Base-by-base conservation (phyloP, 2,329 filamentous ascomycete genomes). In the Pseudocercospora macadamiae region DNA sequence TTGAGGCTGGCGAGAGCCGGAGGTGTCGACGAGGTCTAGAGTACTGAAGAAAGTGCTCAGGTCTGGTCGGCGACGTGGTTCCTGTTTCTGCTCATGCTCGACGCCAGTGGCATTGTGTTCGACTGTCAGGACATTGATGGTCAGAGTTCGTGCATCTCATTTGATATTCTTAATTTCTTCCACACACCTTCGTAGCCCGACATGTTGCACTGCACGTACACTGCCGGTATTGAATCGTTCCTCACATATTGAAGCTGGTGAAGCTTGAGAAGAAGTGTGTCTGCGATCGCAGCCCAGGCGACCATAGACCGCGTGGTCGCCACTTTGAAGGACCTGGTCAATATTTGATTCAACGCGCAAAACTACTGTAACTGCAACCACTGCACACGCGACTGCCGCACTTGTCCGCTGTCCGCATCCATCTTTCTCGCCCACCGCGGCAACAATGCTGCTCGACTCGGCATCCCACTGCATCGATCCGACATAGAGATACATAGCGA, bases 11-110 rank as follows among this genome's bases (percentile, higher is more conserved):
- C 81, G 82, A 23, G 76, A 65, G 68, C 82, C 79, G 26, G 80
- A 82, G 7, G 82, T 84, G 61, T 82, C 79, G 26, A 81, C 76
- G 57, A 85, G 80, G 66, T 86, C 82, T 60, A 88, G 82, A 44
- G 83, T 82, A 57, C 81, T 80, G 76, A 87, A 87, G 78, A 88
- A 88, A 66, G 84, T 86, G 37, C 82, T 85, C 37, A 88, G 80
- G 71, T 88, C 86, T 25, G 86, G 86, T 52, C 85, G 82, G 63
- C 83, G 83, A 16, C 74, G 74, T 62, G 70, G 69, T 54, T 72
- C 64, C 39, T 57, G 55, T 25, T 65, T 48, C 25, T 60, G 61
- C 51, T 60, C 56, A 70, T 72, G 57, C 19, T 75, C 67, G 36
- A 75, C 70, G 49, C 72, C 64, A 52, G 74, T 66, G 65, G 81